Evolutionary conservation across 2,329 filamentous ascomycete genomes (phyloP).

Genomic region (Penicillium sp.): DNA sequence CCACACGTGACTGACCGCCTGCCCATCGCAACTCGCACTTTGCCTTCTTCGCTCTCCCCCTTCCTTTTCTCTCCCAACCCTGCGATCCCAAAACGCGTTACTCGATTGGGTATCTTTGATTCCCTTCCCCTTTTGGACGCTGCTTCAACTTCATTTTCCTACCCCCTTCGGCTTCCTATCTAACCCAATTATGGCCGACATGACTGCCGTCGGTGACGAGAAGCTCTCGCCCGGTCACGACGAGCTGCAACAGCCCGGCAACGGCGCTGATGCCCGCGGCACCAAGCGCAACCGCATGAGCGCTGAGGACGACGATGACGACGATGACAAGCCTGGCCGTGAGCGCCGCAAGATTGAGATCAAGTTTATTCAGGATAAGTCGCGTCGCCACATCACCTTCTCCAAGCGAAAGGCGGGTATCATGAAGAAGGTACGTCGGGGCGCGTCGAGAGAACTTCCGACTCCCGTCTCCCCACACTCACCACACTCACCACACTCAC

Average conservation of each 20-base stretch:
- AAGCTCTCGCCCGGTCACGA: slow-evolving; percentile 73
- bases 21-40: slow-evolving; percentile 30
- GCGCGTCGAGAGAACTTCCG: no score
- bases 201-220: slow-evolving; percentile 73
- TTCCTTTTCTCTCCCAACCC: slow-evolving; percentile 39
- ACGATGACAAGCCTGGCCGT: slow-evolving; percentile 95
- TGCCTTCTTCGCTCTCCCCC: slow-evolving; percentile 37
- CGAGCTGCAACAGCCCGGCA: slow-evolving; percentile 54
- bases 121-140: slow-evolving; percentile 45
- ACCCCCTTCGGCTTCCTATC: slow-evolving; percentile 10
- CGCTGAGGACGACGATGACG: slow-evolving; percentile 91
- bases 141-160: slow-evolving; percentile 9
- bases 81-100: slow-evolving; percentile 47
- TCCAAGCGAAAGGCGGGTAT: slow-evolving; percentile 99
- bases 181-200: slow-evolving; percentile 64
- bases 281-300: slow-evolving; percentile 83
- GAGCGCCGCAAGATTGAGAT: slow-evolving; percentile 99
- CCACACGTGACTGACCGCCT: slow-evolving; percentile 33
- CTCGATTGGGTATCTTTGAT: slow-evolving; percentile 47
- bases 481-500: slow-evolving; percentile 5
- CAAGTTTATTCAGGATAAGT: slow-evolving; percentile 99
- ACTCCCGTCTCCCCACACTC: no score
- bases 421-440: slow-evolving; percentile 90
- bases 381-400: slow-evolving; percentile 97
- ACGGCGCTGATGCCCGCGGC: slow-evolving; percentile 71